phyloP scores from a whole-genome alignment of 371 early-diverging fungal genomes.

The Mucor velutinosus region DNA sequence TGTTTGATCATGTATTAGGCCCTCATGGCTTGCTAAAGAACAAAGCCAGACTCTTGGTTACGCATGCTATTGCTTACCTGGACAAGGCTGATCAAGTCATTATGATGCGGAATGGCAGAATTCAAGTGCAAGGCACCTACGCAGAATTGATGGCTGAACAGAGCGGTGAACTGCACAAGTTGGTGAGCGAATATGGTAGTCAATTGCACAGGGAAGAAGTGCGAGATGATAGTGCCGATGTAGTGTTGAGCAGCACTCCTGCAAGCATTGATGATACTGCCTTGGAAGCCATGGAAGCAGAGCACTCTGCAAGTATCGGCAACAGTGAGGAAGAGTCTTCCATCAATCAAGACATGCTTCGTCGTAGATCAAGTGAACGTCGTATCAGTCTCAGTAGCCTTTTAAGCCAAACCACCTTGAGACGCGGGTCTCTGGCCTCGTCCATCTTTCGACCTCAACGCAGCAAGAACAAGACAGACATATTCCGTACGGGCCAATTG shows the following conservation, averaged over 20 bases:
- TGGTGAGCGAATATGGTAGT: conserved; percentile 51
- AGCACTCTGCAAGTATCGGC: conserved; percentile 15
- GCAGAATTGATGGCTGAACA: conserved; percentile 66
- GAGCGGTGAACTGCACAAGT: conserved; percentile 54
- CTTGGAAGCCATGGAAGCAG: conserved; percentile 13
- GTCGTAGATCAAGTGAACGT: conserved; percentile 25
- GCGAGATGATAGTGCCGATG: conserved; percentile 11
- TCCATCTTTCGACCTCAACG: background rate
- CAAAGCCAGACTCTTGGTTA: conserved; percentile 92
- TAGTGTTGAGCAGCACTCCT: background rate
- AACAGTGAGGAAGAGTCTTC: conserved; percentile 14
- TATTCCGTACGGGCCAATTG: conserved; percentile 30
- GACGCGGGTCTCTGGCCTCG: conserved; percentile 21
- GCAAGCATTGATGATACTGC: conserved; percentile 8
- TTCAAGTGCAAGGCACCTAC: conserved; percentile 76
- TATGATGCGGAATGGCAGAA: conserved; percentile 74
- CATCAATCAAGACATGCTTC: conserved; percentile 26
- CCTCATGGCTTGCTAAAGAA: conserved; percentile 76
- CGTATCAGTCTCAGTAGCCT: conserved; percentile 24
- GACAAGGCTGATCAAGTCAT: conserved; percentile 67
- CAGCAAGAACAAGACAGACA: background rate
- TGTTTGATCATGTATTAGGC: conserved; percentile 85
- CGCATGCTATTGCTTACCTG: conserved; percentile 87
- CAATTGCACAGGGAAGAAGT: conserved; percentile 31
- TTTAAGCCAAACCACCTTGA: conserved; percentile 21